Evolutionary conservation across 108 stramenopile species (phyloP).

Genomic region (Cafeteria roenbergensis): DNA sequence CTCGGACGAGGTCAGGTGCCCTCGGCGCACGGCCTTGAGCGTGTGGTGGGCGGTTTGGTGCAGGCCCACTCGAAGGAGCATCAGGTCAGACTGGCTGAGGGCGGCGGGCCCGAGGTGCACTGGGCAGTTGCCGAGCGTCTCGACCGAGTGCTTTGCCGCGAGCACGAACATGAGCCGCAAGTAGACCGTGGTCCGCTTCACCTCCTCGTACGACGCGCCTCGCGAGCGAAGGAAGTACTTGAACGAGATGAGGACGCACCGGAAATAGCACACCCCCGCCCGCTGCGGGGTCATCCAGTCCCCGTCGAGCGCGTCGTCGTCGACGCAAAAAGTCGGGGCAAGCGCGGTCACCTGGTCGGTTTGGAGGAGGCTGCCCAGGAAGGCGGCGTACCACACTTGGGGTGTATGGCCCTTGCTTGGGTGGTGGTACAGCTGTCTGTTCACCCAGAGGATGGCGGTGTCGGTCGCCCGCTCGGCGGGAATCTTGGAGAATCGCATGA

Average conservation of each 20-base stretch:
- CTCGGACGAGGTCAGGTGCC: background rate
- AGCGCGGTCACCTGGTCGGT: background rate
- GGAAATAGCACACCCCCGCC: background rate
- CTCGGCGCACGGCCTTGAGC: background rate
- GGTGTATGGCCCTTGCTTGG: background rate
- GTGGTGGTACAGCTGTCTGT: background rate
- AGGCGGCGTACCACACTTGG: background rate
- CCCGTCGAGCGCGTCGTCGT: background rate
- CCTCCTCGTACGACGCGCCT: background rate
- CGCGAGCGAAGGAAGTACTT: background rate
- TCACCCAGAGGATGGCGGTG: background rate
- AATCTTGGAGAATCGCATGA: background rate
- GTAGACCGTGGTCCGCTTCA: background rate
- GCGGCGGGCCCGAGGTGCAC: no score
- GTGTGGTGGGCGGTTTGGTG: background rate
- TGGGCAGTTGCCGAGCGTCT: background rate
- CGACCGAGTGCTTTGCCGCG: background rate
- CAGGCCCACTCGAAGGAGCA: background rate
- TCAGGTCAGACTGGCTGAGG: background rate
- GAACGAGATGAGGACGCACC: background rate
- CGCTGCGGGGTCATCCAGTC: background rate
- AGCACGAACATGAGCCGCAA: background rate
- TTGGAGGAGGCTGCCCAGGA: background rate
- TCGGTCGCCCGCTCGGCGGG: background rate
- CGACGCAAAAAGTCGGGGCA: background rate